Evolutionary conservation across 345 rosid genomes (phyloP).

Genomic region (Syzygium aqueum): DNA sequence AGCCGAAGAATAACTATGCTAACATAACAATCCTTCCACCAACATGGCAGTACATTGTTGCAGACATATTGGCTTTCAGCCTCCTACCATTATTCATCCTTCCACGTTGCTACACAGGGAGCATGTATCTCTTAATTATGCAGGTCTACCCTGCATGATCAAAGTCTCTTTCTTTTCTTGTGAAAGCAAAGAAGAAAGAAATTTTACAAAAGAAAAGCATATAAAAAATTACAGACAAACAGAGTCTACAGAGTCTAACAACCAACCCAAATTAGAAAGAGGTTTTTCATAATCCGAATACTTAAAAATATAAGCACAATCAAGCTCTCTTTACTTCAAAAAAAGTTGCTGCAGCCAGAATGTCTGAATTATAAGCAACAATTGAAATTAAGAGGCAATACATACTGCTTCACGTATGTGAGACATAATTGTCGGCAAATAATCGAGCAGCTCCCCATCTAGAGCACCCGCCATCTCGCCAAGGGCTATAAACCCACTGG

Average conservation of each 20-base stretch:
- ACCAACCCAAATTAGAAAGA: background rate
- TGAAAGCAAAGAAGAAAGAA: background rate
- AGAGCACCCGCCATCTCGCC: conserved; percentile 99
- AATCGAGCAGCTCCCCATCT: conserved; percentile 86
- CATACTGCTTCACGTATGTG: conserved; percentile 94
- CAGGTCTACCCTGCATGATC: background rate
- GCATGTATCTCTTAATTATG: background rate
- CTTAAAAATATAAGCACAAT: background rate
- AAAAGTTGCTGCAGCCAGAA: background rate
- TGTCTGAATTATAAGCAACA: background rate
- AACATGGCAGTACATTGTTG: background rate
- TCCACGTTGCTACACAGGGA: background rate
- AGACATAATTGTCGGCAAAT: conserved; percentile 93
- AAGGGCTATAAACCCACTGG: conserved; percentile 94
- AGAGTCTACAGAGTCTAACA: background rate
- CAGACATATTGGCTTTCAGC: background rate
- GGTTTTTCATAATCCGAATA: background rate
- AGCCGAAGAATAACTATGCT: background rate
- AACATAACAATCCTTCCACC: background rate
- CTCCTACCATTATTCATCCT: background rate
- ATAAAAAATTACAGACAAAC: background rate
- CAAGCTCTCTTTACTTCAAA: background rate
- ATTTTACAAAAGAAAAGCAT: background rate
- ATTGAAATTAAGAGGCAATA: background rate
- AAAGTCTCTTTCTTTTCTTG: background rate